Base-by-base conservation (phyloP, 441 rosid species). In the Hura crepitans region DNA sequence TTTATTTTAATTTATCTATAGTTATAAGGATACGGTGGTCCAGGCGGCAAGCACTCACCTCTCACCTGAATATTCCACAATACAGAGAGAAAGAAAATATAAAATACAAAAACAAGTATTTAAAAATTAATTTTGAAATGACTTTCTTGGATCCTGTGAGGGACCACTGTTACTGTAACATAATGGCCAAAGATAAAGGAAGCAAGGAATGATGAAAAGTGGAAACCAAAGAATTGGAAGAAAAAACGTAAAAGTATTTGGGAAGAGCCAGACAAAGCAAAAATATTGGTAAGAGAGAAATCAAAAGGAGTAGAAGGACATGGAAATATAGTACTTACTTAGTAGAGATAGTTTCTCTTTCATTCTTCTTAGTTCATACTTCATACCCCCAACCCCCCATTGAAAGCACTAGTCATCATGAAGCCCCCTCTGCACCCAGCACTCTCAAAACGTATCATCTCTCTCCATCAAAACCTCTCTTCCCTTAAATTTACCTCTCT, bases 131-230 rank as follows among this genome's bases (percentile, higher is more conserved):
- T 27, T 56, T 31, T 20, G 83, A 66, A 62, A 72, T 62, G 76
- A 61, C 81, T 85, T 84, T 87, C 84, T 88, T 63, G 90, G 93
- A 89, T 89, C 93, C 90, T 83, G 97, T 62, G 87, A 80, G 82
- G 57, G 66, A 76, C 82, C 75, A 8, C 53, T 45, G 74, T 1
- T n/a, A 30, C 81, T 68, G 73, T 75, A 59, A 72, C 51, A 57
- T 59, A 27, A 37, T 74, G 71, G 78, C 74, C 71, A 69, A 81
- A 85, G 81, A 65, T 80, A 81, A 86, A 90, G 83, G 76, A 72
- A 71, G 71, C 73, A 72, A 55, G 81, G 71, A 81, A 84, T 81
- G 82, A 80, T 73, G 81, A 80, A 85, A 84, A 80, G 81, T 58
- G 61, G 66, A 22, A 74, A 67, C 53, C 68, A 79, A 81, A 75